Evolutionary conservation across 2,329 filamentous ascomycete species (phyloP), one percentile per base, ranked within the genome.

Genomic region (Botrytis medusae): DNA sequence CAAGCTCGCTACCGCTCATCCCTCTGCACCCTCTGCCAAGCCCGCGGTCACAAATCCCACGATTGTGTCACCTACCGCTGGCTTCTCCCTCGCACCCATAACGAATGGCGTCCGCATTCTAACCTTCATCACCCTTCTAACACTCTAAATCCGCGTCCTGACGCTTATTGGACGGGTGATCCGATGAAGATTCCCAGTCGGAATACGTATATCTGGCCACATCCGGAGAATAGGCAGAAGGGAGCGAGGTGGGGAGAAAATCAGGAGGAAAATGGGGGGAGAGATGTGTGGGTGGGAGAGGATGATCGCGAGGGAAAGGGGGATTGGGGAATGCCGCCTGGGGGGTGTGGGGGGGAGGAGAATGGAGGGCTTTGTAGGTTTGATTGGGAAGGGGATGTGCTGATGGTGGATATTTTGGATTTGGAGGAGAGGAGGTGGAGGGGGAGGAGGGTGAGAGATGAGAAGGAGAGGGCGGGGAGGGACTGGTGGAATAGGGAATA

Each of bases 341-440:
- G 70, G 0, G 70, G 70, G 7, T 1, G 0, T 14, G 70, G 70
- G 0, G 61, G 62, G 0, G 48, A n/a, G 29, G 70, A 72, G 14
- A 22, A 16, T 37, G 48, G 37, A 0, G 51, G 62, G 0, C 10
- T 68, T 62, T 54, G 46, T n/a, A 32, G 9, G 62, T 46, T 67
- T 59, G 62, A 72, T 72, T 51, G 1, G 34, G 5, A 40, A 29
- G 70, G 70, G 4, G 70, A 72, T 72, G 8, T 72, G 48, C 18
- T 20, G 1, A 72, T 72, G 70, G 34, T 54, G 29, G 69, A 72
- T 67, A 72, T 72, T 22, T 48, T 68, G 37, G 70, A 60, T 32
- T 46, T 20, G 32, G 70, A 65, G 46, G 14, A 5, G 4, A n/a
- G 69, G 69, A 71, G 61, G 37, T n/a, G 16, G 37, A 37, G 7